Conservation (phyloP, 164 flowering plant genomes). For the Vitis cinerea region DNA sequence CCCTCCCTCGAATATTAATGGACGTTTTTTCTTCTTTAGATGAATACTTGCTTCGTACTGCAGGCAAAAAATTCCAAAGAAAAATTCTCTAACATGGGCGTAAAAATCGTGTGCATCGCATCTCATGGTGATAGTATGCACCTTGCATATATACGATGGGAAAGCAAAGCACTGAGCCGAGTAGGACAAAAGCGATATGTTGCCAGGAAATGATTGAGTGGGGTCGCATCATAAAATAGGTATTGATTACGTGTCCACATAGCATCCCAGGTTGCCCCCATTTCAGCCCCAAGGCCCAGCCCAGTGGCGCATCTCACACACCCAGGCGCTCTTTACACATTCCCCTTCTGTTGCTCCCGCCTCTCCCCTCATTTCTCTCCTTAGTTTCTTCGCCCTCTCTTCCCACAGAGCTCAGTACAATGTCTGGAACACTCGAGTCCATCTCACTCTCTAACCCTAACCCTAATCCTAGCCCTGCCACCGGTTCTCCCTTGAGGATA, state of each 20-base stretch:
- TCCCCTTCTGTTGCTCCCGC: neutral
- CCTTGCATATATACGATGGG: too few relatives aligned
- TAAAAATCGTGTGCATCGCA: too few relatives aligned
- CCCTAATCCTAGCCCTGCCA: conserved; percentile 7
- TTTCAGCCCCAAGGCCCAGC: too few relatives aligned
- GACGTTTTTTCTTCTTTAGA: too few relatives aligned
- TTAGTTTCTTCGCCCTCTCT: neutral
- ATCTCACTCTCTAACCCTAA: conserved; percentile 28
- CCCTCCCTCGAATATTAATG: too few relatives aligned
- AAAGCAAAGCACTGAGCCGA: too few relatives aligned
- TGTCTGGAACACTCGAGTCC: conserved; percentile 28
- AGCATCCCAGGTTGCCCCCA: neutral
- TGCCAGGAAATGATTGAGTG: neutral
- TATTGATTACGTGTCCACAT: neutral
- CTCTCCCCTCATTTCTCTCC: conserved; percentile 1
- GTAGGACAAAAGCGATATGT: too few relatives aligned
- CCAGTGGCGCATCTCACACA: too few relatives aligned
- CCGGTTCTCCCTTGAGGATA: conserved; percentile 3
- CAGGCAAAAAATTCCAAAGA: too few relatives aligned
- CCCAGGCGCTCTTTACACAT: neutral
- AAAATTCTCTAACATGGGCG: too few relatives aligned
- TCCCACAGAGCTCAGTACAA: neutral
- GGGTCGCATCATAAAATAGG: neutral
- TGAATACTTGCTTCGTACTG: too few relatives aligned
- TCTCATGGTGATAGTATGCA: too few relatives aligned